Percentiles rank a stretch among this genome's conserved stretches.
These are phyloP conservation scores for Clitoria ternatea DNA, from an alignment of 306 rosid species.

Conservation along the genomic window DNA sequence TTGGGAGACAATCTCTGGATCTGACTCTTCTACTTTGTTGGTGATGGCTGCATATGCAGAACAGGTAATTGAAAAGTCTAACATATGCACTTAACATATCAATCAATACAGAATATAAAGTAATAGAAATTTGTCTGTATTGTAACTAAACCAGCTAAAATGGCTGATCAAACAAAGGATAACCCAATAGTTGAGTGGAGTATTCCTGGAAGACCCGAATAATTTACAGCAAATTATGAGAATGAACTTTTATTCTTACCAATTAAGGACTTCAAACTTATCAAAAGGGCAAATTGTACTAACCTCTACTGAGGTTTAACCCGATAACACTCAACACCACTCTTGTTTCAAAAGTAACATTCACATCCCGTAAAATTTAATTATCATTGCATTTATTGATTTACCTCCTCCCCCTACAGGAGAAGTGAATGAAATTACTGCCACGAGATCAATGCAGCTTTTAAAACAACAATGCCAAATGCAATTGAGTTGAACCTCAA, in stretches of 20 bases:
- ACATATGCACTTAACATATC: conserved; percentile 10
- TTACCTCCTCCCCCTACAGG: too few species aligned
- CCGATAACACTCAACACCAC: too few species aligned
- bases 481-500: too few species aligned
- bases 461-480: too few species aligned
- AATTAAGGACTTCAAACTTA: background rate
- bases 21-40: conserved; percentile 44
- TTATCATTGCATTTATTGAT: too few species aligned
- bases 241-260: background rate
- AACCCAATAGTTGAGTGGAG: background rate
- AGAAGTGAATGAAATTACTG: too few species aligned
- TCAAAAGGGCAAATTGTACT: too few species aligned
- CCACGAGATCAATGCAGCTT: too few species aligned
- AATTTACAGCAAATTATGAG: background rate
- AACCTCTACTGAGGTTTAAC: too few species aligned
- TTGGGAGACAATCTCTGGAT: conserved; percentile 48
- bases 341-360: too few species aligned
- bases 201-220: conserved; percentile 4
- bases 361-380: too few species aligned
- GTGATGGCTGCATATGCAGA: conserved; percentile 43
- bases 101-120: conserved; percentile 8
- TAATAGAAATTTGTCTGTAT: background rate
- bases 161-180: background rate
- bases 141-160: background rate
- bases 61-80: conserved; percentile 5